Evolutionary conservation across 441 rosid species (phyloP).

Genomic region (Bruguiera hainesii): DNA sequence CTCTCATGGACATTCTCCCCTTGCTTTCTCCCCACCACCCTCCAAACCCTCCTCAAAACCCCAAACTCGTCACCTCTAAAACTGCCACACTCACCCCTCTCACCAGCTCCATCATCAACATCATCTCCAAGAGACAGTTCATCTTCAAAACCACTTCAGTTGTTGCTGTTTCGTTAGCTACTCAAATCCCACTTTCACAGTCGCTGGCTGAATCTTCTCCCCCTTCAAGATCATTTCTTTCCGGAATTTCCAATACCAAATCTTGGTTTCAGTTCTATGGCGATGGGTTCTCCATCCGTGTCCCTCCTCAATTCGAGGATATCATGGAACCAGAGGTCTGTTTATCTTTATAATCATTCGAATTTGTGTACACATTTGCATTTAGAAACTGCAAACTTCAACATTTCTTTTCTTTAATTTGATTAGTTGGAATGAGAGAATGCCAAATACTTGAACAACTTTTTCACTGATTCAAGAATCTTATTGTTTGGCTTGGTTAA

Average conservation of each 20-base stretch:
- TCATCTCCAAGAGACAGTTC: slow-evolving; percentile 45
- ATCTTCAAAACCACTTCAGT: slow-evolving; percentile 45
- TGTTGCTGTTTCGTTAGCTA: slow-evolving; percentile 34
- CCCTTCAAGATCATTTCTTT: slow-evolving; percentile 41
- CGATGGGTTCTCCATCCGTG: slow-evolving; percentile 73
- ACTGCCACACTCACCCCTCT: slow-evolving; percentile 13
- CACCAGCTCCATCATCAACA: slow-evolving; percentile 19
- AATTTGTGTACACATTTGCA: not conserved
- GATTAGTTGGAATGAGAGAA: slow-evolving; percentile 6
- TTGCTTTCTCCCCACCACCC: slow-evolving; percentile 38
- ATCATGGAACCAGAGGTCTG: slow-evolving; percentile 82
- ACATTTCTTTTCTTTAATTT: slow-evolving; percentile 4
- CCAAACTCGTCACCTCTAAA: slow-evolving; percentile 5
- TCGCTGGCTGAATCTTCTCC: slow-evolving; percentile 54
- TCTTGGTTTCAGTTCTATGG: slow-evolving; percentile 92
- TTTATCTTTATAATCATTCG: not conserved
- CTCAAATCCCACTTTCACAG: slow-evolving; percentile 39
- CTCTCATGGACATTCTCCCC: slow-evolving; percentile 66
- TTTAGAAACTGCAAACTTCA: not conserved
- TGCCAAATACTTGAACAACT: not conserved
- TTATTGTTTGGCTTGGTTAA: slow-evolving; percentile 14
- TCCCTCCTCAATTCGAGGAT: slow-evolving; percentile 87
- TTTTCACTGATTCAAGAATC: not conserved
- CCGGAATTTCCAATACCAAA: slow-evolving; percentile 63
- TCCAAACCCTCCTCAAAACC: slow-evolving; percentile 33